Evolutionary conservation across 2,329 filamentous ascomycete genomes (phyloP), one percentile per base, ranked within the genome.

Genomic region (Ophiocordyceps camponoti-leonardi): DNA sequence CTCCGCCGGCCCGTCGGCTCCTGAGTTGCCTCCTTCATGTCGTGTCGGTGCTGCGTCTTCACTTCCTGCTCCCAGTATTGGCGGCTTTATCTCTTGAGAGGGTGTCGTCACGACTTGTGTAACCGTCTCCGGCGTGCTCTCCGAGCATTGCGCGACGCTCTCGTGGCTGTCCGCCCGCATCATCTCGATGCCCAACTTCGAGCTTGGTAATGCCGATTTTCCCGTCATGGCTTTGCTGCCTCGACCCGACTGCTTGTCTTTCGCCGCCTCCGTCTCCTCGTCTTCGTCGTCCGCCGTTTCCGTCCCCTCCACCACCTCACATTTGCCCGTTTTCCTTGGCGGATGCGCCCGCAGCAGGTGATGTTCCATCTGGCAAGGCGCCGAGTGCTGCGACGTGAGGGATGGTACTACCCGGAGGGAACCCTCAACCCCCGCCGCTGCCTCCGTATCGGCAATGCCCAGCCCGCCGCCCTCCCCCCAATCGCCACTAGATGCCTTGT

Each of bases 281-380:
- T 95, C 90, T 62, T 95, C 90, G 53, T 95, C 90, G 55, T 95
- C 90, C 5, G 88, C 88, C 28, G 86, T 94, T 55, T 95, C 90
- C 46, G 69, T 75, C 33, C 83, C 80, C 53, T 94, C 86, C 35
- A 12, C 22, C 14, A n/a, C 20, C 20, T 78, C 65, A 6, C n/a
- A n/a, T n/a, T 39, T n/a, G 3, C 8, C 35, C 35, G 35, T n/a
- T n/a, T n/a, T 33, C n/a, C n/a, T 39, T n/a, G 19, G 16, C 16
- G 16, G 16, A 16, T 78, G 68, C 4, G 83, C 85, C 23, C 79
- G 78, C 49, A 67, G 63, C 13, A 67, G 61, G 30, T 67, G 61
- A 28, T 67, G 62, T 50, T 78, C 72, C 52, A 82, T 68, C 44
- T 75, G 68, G 1, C 68, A 71, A 1, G 83, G 81, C 1, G 83